Base-by-base conservation (phyloP, 2,329 filamentous ascomycete genomes). In the Pseudomassariella vexata region DNA sequence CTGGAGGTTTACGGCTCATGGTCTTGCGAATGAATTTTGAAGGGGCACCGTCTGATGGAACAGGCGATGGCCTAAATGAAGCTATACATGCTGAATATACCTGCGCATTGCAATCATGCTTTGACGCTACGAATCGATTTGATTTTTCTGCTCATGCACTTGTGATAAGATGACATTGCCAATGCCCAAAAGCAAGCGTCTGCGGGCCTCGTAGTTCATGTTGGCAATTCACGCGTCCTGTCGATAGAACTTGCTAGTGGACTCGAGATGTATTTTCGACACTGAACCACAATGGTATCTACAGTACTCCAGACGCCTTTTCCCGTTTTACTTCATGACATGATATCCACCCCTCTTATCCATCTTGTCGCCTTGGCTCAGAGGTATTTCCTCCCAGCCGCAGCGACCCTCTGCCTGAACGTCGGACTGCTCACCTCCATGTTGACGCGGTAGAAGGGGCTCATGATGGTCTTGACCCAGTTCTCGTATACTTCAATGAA, bases 391-490 rank as follows among this genome's bases (percentile, higher is more conserved):
- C 86, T 87, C 45, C 88, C 92, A 1, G 90, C 90, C 3, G 86
- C 86, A 2, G 78, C 79, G 14, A 98, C 88, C 50, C 85, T 76
- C 35, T 76, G 68, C 45, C 85, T 73, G 57, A 98, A 98, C 2
- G 95, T 75, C 0, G 87, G 84, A 59, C 89, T 96, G 53, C 73
- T 79, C 32, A 98, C 80, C 47, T 85, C 81, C 70, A 84, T 84
- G 44, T 94, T 90, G 34, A 82, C 77, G 33, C 74, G 72, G 65
- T 95, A 96, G 58, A 98, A 98, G 0, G 92, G 92, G 54, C 79
- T 96, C 92, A 98, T 96, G 36, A 89, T 79, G 9, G 89, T 85
- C 71, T 98, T 98, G 44, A 95, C 77, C 82, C 90, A 98, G 46
- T 81, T 87, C 63, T 98, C 92, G 63, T 95, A 96, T 9, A 95